Evolutionary conservation across 1,284 basidiomycete genomes (phyloP).

Genomic region (Sparassis latifolia): DNA sequence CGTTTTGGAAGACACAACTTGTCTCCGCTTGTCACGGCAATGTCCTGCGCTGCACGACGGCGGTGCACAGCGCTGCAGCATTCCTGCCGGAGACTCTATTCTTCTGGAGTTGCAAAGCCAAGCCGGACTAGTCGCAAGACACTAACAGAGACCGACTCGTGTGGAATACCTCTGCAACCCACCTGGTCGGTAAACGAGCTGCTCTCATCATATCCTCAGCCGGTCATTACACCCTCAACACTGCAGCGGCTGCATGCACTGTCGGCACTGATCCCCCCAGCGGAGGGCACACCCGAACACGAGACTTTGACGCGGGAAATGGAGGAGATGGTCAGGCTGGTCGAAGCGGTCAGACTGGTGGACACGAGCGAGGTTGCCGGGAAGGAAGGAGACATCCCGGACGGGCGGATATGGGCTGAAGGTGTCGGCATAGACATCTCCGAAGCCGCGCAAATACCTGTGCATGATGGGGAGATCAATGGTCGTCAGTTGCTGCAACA

Average conservation of each 20-base stretch:
- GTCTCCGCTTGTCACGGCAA: too few species aligned
- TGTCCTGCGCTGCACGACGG: too few species aligned
- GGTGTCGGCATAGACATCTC: conserved; percentile 30
- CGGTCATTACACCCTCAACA: conserved; percentile 46
- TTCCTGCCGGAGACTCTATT: too few species aligned
- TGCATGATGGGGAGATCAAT: conserved; percentile 13
- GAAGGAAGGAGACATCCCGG: conserved; percentile 27
- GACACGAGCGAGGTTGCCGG: conserved; percentile 25
- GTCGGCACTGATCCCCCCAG: conserved; percentile 62
- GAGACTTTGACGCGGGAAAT: conserved; percentile 46
- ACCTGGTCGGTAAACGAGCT: conserved; percentile 75
- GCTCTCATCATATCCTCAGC: conserved; percentile 67
- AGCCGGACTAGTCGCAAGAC: too few species aligned
- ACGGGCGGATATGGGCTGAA: conserved; percentile 39
- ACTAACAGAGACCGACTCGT: conserved; percentile 38
- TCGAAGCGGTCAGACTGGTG: conserved; percentile 71
- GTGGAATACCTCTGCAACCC: conserved; percentile 54
- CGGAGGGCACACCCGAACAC: conserved; percentile 46
- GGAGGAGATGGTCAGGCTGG: conserved; percentile 63
- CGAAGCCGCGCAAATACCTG: conserved; percentile 8
- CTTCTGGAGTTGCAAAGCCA: too few species aligned
- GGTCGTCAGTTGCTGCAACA: conserved; percentile 42
- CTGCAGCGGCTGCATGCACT: conserved; percentile 59
- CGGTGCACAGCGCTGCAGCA: too few species aligned
- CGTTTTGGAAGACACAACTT: too few species aligned